These are phyloP conservation scores for Chaetomium olivaceum DNA, from an alignment of 2,329 filamentous ascomycete species.

Conservation along the genomic window DNA sequence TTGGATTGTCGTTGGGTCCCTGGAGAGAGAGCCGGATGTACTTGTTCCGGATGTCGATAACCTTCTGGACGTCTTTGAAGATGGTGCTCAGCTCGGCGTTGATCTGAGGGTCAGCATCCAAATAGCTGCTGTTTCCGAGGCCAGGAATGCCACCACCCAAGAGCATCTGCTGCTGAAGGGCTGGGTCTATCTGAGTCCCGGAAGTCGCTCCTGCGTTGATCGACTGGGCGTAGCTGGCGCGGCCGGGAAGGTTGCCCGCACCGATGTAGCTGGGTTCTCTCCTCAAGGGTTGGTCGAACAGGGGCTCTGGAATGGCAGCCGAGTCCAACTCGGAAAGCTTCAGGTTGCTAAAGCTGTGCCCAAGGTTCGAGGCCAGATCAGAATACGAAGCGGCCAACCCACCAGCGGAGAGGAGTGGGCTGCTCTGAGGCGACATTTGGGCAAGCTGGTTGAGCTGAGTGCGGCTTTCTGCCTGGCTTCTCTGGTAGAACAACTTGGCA, in stretches of 20 bases:
- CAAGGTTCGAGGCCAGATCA: constrained; percentile 21
- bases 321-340: constrained; percentile 24
- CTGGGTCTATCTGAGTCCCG: constrained; percentile 28
- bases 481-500: constrained; percentile 93
- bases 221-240: constrained; percentile 27
- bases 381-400: constrained; percentile 21
- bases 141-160: constrained; percentile 54
- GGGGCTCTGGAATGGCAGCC: constrained; percentile 21
- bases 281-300: constrained; percentile 18
- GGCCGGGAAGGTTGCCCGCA: constrained; percentile 24
- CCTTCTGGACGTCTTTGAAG: constrained; percentile 84
- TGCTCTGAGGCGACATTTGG: constrained; percentile 49
- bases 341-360: constrained; percentile 18
- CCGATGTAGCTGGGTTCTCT: constrained; percentile 27
- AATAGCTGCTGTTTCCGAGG: constrained; percentile 65
- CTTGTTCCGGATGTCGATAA: constrained; percentile 84
- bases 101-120: constrained; percentile 74
- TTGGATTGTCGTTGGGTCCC: constrained; percentile 79
- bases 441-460: constrained; percentile 41
- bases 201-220: constrained; percentile 20
- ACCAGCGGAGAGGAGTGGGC: constrained; percentile 44
- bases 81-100: constrained; percentile 82
- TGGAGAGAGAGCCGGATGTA: constrained; percentile 88
- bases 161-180: constrained; percentile 39
- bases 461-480: constrained; percentile 66